A percentile compares a stretch with the other conserved stretches of the same genome.
Evolutionary conservation across 176 grass and related monocot genomes (phyloP).

Genomic region (Musa schizocarpa): DNA sequence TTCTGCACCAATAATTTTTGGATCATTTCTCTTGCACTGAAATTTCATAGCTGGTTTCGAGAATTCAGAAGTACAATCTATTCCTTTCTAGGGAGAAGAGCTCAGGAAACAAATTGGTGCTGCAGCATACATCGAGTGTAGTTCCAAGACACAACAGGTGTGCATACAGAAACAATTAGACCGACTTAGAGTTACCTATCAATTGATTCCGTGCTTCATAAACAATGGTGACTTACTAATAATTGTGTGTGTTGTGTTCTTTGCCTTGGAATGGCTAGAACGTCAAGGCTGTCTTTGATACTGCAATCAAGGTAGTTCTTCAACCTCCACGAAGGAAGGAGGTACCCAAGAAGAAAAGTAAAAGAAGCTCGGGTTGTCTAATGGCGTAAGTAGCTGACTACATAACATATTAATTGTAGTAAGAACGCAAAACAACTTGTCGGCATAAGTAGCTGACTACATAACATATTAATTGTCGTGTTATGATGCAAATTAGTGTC

Average conservation of each 20-base stretch:
- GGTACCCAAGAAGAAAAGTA: slow-evolving; percentile 52
- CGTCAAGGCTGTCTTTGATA: slow-evolving; percentile 81
- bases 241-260: neutral
- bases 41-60: neutral
- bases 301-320: slow-evolving; percentile 91
- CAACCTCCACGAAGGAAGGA: slow-evolving; percentile 75
- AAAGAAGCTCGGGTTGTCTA: slow-evolving; percentile 52
- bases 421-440: too few relatives aligned
- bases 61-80: neutral
- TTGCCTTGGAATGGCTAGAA: slow-evolving; percentile 33
- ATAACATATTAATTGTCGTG: neutral
- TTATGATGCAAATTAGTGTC: too few relatives aligned
- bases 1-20: neutral
- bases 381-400: slow-evolving; percentile 43
- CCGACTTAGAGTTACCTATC: too few relatives aligned
- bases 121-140: slow-evolving; percentile 70
- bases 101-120: slow-evolving; percentile 88
- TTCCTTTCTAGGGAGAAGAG: slow-evolving; percentile 48
- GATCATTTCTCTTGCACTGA: neutral
- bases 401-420: neutral
- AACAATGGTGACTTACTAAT: neutral
- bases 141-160: slow-evolving; percentile 91
- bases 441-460: too few relatives aligned
- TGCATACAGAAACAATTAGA: neutral
- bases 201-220: neutral